Conservation (phyloP, 805 yeast genomes). For the Kregervanrija fluxuum region DNA sequence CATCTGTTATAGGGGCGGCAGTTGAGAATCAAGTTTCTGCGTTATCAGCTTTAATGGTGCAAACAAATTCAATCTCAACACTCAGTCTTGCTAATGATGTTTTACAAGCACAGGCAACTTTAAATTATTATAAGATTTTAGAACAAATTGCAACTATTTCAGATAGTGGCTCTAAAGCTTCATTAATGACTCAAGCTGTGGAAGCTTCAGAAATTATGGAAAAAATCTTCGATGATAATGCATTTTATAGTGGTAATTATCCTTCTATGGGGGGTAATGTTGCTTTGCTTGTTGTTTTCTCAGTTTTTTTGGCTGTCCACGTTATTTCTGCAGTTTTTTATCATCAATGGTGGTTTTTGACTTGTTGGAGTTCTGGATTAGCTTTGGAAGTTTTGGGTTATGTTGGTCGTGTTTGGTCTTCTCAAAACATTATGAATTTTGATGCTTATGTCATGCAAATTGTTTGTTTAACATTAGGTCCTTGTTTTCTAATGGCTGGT, state of each 20-base stretch:
- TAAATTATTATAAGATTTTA: conserved; percentile 17
- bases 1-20: conserved; percentile 8
- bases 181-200: conserved; percentile 16
- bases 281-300: conserved; percentile 50
- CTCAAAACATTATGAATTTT: conserved; percentile 26
- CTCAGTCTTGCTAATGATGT: conserved; percentile 7
- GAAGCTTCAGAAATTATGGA: conserved; percentile 17
- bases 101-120: conserved; percentile 15
- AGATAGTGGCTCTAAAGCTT: conserved; percentile 4
- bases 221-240: conserved; percentile 10
- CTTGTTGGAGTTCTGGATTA: conserved; percentile 48
- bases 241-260: conserved; percentile 31
- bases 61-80: conserved; percentile 2
- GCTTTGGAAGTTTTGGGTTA: conserved; percentile 65
- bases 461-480: conserved; percentile 66
- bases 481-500: conserved; percentile 82
- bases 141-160: conserved; percentile 22
- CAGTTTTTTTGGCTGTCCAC: conserved; percentile 37
- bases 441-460: conserved; percentile 55
- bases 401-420: conserved; percentile 47
- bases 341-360: conserved; percentile 60
- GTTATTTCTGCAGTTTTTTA: conserved; percentile 34
- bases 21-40: conserved; percentile 1
- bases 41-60: conserved; percentile 1
- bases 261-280: conserved; percentile 55